These are phyloP conservation scores for Lepidium campestre DNA, from an alignment of 441 rosid species.

Conservation along the genomic window DNA sequence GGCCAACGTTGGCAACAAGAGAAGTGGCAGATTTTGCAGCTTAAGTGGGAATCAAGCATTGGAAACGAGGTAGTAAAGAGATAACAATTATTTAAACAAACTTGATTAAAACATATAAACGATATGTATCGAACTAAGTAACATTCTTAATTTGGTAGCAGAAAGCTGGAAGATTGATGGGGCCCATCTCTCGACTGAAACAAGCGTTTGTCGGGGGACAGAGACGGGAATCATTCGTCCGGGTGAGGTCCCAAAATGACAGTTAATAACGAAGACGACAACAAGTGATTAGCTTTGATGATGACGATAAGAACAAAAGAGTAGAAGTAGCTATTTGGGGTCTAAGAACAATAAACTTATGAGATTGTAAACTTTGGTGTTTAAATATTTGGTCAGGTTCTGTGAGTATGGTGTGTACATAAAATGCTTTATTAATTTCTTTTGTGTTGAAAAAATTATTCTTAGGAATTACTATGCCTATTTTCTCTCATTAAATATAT, in stretches of 20 bases:
- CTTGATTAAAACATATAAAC: neutral
- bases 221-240: conserved; percentile 46
- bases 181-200: conserved; percentile 71
- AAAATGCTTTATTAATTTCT: neutral
- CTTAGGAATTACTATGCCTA: too few species aligned
- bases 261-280: conserved; percentile 36
- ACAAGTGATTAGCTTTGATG: conserved; percentile 19
- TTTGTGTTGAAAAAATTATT: neutral
- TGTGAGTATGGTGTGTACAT: conserved; percentile 4
- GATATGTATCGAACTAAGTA: neutral
- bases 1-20: conserved; percentile 97
- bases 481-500: too few species aligned
- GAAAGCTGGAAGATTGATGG: conserved; percentile 63
- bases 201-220: conserved; percentile 79
- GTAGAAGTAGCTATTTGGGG: neutral
- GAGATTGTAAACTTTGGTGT: neutral
- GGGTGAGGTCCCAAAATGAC: conserved; percentile 44
- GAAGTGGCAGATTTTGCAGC: conserved; percentile 82
- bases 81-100: neutral
- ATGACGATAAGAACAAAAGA: conserved; percentile 3
- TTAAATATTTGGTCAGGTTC: neutral
- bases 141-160: conserved; percentile 22
- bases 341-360: neutral
- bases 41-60: conserved; percentile 65
- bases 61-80: conserved; percentile 50